Percentiles rank a stretch among this genome's conserved stretches.
Conservation (phyloP, 202 grass and related monocot species). For the Eragrostis tef region DNA sequence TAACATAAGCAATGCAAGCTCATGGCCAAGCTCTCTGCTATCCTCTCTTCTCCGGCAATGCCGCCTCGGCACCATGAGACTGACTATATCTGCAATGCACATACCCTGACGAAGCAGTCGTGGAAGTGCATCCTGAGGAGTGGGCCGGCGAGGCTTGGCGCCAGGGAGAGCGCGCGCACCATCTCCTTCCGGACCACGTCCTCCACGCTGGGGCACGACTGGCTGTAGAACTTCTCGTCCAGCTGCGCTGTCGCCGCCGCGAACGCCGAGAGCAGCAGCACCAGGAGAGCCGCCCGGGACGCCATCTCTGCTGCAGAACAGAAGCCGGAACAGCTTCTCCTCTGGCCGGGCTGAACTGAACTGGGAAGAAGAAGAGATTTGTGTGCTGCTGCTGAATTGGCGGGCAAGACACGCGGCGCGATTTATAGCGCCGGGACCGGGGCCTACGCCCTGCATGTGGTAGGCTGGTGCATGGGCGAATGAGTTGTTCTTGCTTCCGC, state of each 20-base stretch:
- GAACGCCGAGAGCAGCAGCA: constrained; percentile 45
- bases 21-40: neutral
- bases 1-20: neutral
- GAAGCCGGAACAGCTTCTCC: neutral
- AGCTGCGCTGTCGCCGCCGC: constrained; percentile 58
- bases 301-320: constrained; percentile 44
- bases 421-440: constrained; percentile 42
- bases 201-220: constrained; percentile 79
- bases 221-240: constrained; percentile 74
- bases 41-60: neutral
- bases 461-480: constrained; percentile 45
- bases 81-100: neutral
- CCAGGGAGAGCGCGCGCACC: constrained; percentile 57
- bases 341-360: neutral
- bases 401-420: neutral
- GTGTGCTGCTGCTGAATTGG: constrained; percentile 53
- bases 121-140: constrained; percentile 93
- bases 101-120: constrained; percentile 92
- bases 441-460: constrained; percentile 27
- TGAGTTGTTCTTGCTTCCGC: constrained; percentile 40
- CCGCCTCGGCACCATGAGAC: neutral
- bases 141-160: constrained; percentile 77
- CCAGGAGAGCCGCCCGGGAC: constrained; percentile 32
- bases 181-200: constrained; percentile 72
- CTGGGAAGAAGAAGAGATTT: neutral